Evolutionary conservation across 2,329 filamentous ascomycete species (phyloP), one percentile per base, ranked within the genome.

Genomic region (Dendryphion nanum): DNA sequence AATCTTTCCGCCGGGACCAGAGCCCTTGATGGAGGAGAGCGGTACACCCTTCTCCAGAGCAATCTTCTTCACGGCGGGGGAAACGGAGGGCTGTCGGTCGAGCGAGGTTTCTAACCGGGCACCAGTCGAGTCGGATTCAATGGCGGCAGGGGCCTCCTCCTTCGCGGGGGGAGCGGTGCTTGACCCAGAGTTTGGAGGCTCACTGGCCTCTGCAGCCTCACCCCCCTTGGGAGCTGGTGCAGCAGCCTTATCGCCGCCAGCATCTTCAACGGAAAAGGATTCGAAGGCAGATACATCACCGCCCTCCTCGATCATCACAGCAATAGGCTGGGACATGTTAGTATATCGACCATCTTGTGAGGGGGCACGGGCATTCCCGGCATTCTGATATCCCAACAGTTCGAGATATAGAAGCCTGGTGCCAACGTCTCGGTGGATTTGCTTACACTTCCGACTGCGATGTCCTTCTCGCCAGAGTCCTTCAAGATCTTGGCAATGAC

Each of bases 401-500:
- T n/a, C n/a, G n/a, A n/a, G n/a, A n/a, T n/a, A n/a, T n/a, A n/a
- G n/a, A n/a, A n/a, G n/a, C n/a, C n/a, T n/a, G n/a, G n/a, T n/a
- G n/a, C n/a, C n/a, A n/a, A n/a, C n/a, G n/a, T n/a, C n/a, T n/a
- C n/a, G n/a, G n/a, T n/a, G n/a, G n/a, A n/a, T n/a, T n/a, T n/a
- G 54, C 57, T 75, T 81, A 98, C 93, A 71, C 86, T 93, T 68
- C 93, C 93, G 59, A 98, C 89, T 19, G 91, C 69, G 47, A 98
- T 76, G 67, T 98, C 93, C 78, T 97, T 98, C 70, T 85, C 85
- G 51, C 94, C 94, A 44, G 85, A 84, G 31, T 95, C 86, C 75
- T 89, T 93, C 63, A 98, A 76, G 49, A 97, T 79, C 79, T 95
- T 95, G 61, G 93, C 91, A 54, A 98, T 78, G 44, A 95, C 80